phyloP scores from a whole-genome alignment of 2,329 filamentous ascomycete genomes.

The Exophiala sideris region DNA sequence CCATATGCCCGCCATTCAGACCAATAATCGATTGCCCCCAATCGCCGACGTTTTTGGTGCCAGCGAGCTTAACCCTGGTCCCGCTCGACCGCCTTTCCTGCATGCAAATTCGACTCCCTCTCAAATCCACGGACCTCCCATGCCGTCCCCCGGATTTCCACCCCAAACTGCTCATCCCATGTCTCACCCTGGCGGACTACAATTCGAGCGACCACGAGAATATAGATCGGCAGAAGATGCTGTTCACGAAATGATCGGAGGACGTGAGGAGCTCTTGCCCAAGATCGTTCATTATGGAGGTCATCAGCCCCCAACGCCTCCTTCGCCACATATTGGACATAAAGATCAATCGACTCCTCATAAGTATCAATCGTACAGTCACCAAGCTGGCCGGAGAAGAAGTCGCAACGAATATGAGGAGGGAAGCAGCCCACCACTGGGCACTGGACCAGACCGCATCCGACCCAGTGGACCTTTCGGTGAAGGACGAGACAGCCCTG shows the following conservation, averaged over 20 bases:
- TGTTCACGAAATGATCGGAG: slow-evolving; percentile 82
- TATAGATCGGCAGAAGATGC: slow-evolving; percentile 96
- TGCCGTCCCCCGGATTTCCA: slow-evolving; percentile 75
- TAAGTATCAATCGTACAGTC: slow-evolving; percentile 38
- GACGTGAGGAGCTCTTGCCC: slow-evolving; percentile 86
- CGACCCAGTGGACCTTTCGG: slow-evolving; percentile 67
- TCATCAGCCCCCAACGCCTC: slow-evolving; percentile 88
- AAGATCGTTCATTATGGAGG: slow-evolving; percentile 94
- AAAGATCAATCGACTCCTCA: slow-evolving; percentile 39
- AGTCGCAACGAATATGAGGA: slow-evolving; percentile 84
- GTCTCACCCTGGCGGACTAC: slow-evolving; percentile 52
- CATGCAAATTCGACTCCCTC: slow-evolving; percentile 60
- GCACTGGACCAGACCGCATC: slow-evolving; percentile 61
- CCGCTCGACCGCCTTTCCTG: slow-evolving; percentile 60
- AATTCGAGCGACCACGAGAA: slow-evolving; percentile 67
- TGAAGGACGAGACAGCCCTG: slow-evolving; percentile 76
- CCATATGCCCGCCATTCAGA: slow-evolving; percentile 82
- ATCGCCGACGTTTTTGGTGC: slow-evolving; percentile 89
- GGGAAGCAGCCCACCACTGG: slow-evolving; percentile 81
- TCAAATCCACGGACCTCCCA: slow-evolving; percentile 41
- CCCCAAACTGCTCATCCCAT: slow-evolving; percentile 38
- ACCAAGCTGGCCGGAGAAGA: slow-evolving; percentile 58
- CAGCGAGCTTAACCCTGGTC: slow-evolving; percentile 64
- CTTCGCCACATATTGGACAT: slow-evolving; percentile 61
- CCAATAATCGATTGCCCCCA: slow-evolving; percentile 84